Conservation (phyloP, 2,329 filamentous ascomycete species). For the Arachnomyces sp. region DNA sequence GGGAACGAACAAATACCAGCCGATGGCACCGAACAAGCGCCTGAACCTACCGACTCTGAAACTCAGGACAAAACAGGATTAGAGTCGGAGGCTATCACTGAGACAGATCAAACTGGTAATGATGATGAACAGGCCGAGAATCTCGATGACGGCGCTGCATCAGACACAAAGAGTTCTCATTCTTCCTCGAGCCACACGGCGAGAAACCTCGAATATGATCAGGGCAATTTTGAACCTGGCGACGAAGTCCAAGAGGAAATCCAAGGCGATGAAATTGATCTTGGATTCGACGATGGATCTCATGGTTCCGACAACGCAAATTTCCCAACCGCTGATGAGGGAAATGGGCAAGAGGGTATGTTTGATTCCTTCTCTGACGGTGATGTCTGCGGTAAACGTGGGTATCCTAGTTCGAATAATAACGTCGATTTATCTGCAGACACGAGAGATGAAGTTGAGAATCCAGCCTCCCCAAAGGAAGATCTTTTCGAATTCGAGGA, state of each 20-base stretch:
- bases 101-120: conserved; percentile 4
- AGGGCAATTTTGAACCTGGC: conserved; percentile 16
- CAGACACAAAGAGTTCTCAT: no score
- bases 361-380: no score
- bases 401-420: conserved; percentile 2
- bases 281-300: conserved; percentile 15
- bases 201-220: conserved; percentile 8
- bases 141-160: conserved; percentile 7
- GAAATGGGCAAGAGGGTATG: conserved; percentile 9
- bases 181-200: no score
- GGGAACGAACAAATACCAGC: no score
- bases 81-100: no score
- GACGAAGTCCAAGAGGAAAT: conserved; percentile 7
- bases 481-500: not conserved
- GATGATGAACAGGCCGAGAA: conserved; percentile 11
- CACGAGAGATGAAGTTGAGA: conserved; percentile 1
- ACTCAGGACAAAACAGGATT: no score
- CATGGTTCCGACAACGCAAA: conserved; percentile 11
- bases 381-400: no score
- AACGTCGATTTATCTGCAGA: conserved; percentile 1
- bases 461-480: conserved; percentile 9
- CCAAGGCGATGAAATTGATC: not conserved
- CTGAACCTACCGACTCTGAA: no score
- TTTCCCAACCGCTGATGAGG: conserved; percentile 7
- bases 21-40: no score